Base-by-base conservation (phyloP, 2,329 filamentous ascomycete species). In the Colletotrichum theobromicola region DNA sequence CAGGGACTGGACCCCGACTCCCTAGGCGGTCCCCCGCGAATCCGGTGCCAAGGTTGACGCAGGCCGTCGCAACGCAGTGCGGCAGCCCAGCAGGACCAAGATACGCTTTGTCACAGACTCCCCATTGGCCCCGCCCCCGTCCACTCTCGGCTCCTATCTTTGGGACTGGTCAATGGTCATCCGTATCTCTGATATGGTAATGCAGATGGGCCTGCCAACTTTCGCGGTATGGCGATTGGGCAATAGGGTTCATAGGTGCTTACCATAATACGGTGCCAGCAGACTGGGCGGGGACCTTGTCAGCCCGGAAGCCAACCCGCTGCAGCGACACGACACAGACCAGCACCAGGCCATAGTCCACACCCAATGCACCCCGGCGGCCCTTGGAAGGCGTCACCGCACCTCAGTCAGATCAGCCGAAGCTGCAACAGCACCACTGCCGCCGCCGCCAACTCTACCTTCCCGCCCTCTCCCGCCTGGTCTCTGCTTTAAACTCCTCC, bases 51-150 rank as follows among this genome's bases (percentile, higher is more conserved):
- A 74, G 72, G 26, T 62, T 37, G 42, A 72, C 62, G 72, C 72
- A 72, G 72, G 21, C 42, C 21, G 68, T 62, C 57, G 53, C 62
- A 67, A 21, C 30, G 26, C 55, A 46, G 37, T 30, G 34, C 67
- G 67, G 67, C 57, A 62, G 37, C 26, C 55, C 35, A 68, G 55
- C 55, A 66, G 37, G 46, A 60, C 46, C 60, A 50, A 74, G 46
- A 74, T 67, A 74, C 57, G 72, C 68, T 72, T 74, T 74, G 72
- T 72, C 68, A 74, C 68, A 74, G 72, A 70, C 55, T 61, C 13
- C 42, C 68, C 37, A 55, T 62, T 37, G 62, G 61, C 68, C 68
- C 68, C 68, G 34, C 61, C 30, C 42, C 42, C 42, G 42, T 50
- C 30, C 42, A 63, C 68, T 63, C 50, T 72, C 62, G 58, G 32